Evolutionary conservation across 805 yeast species (phyloP).

Genomic region (Candida argentea): DNA sequence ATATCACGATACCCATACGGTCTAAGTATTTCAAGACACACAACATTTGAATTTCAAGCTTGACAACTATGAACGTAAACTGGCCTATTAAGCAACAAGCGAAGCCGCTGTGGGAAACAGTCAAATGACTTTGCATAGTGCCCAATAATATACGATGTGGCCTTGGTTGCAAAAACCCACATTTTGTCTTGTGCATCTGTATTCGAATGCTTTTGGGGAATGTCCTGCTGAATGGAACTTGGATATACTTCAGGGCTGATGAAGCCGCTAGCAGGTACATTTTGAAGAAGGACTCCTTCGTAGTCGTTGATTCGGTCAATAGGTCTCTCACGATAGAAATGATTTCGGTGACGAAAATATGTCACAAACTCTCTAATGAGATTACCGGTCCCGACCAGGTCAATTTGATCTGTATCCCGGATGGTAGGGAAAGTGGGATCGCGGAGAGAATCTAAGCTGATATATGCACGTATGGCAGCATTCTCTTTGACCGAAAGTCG

Average conservation of each 20-base stretch:
- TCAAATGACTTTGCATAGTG: not conserved
- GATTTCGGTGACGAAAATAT: slow-evolving; percentile 55
- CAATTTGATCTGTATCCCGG: slow-evolving; percentile 64
- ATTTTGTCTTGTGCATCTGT: not conserved
- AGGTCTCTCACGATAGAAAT: slow-evolving; percentile 74
- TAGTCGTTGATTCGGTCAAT: slow-evolving; percentile 96
- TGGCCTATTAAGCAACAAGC: no score
- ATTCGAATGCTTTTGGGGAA: not conserved
- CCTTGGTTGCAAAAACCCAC: not conserved
- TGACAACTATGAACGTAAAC: not conserved
- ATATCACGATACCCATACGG: slow-evolving; percentile 5
- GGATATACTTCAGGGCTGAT: no score
- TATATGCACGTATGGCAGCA: slow-evolving; percentile 67
- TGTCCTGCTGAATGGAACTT: not conserved
- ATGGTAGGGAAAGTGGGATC: slow-evolving; percentile 84
- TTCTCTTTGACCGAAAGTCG: slow-evolving; percentile 63
- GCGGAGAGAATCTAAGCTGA: slow-evolving; percentile 96
- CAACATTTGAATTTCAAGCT: not conserved
- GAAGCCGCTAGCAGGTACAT: slow-evolving; percentile 92
- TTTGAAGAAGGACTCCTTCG: slow-evolving; percentile 80
- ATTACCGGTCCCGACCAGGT: slow-evolving; percentile 87
- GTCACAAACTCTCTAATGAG: slow-evolving; percentile 60
- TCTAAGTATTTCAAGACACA: not conserved
- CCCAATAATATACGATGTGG: not conserved
- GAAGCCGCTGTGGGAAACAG: not conserved